A percentile compares a stretch with the other conserved stretches of the same genome.
These are phyloP conservation scores for Hordeum marinum DNA, from an alignment of 176 grass and related monocot genomes.

Conservation along the genomic window DNA sequence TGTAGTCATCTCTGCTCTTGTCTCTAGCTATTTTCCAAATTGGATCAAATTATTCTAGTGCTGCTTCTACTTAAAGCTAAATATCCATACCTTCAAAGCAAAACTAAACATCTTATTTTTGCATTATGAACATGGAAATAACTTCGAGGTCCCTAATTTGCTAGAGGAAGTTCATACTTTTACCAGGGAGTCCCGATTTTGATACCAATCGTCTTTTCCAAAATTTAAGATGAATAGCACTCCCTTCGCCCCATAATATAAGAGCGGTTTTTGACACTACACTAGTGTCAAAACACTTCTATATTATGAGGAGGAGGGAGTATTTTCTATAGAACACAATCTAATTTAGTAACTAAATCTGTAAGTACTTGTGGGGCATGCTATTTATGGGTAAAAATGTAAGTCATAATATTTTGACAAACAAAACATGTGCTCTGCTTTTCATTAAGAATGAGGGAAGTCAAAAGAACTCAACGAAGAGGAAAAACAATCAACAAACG, in stretches of 20 bases:
- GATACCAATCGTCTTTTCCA: background rate
- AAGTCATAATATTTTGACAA: too few species aligned
- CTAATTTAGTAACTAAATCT: background rate
- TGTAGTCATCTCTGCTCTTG: background rate
- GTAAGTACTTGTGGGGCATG: background rate
- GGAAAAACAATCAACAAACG: too few species aligned
- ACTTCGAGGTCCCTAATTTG: too few species aligned
- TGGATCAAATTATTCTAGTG: background rate
- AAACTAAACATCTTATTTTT: background rate
- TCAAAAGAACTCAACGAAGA: too few species aligned
- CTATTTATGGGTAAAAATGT: too few species aligned
- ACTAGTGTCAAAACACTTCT: too few species aligned
- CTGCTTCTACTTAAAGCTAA: background rate
- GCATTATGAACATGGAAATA: background rate
- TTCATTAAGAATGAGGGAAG: too few species aligned
- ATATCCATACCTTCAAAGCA: background rate
- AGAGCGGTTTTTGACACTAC: too few species aligned
- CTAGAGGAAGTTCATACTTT: too few species aligned
- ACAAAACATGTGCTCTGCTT: too few species aligned
- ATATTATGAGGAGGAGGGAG: too few species aligned
- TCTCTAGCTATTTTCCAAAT: background rate
- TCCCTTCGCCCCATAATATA: too few species aligned
- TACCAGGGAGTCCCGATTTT: background rate
- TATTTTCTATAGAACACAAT: background rate
- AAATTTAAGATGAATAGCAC: background rate